A percentile compares a stretch with the other conserved stretches of the same genome.
phyloP scores from a whole-genome alignment of 345 rosid species.

The Sisymbrium irio region DNA sequence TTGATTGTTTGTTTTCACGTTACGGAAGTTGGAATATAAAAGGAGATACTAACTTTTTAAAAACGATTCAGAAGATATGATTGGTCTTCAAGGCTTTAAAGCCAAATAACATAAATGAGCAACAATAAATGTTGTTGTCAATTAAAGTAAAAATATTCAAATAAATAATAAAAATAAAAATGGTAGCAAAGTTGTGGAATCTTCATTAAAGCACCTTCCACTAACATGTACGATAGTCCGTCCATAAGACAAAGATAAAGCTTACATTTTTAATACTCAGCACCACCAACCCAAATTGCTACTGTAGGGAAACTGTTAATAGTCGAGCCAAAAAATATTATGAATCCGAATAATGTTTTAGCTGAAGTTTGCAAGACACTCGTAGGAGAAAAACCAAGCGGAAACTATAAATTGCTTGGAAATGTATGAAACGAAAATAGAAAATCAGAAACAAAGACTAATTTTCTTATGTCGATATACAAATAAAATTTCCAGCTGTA shows the following conservation, averaged over 20 bases:
- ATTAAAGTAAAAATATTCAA: slow-evolving; percentile 16
- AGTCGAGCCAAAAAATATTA: background rate
- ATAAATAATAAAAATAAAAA: background rate
- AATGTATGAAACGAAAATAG: background rate
- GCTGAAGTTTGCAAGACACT: background rate
- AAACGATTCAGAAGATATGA: slow-evolving; percentile 5
- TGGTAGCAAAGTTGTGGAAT: slow-evolving; percentile 34
- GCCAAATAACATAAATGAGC: slow-evolving; percentile 34
- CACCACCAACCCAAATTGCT: background rate
- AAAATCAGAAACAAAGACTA: background rate
- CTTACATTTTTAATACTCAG: background rate
- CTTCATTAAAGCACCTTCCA: slow-evolving; percentile 39
- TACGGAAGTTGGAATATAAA: slow-evolving; percentile 27
- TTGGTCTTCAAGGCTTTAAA: slow-evolving; percentile 32
- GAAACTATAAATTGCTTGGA: background rate
- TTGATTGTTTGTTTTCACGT: slow-evolving; percentile 34
- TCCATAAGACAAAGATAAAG: slow-evolving; percentile 24
- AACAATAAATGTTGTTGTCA: slow-evolving; percentile 26
- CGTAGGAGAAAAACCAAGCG: background rate
- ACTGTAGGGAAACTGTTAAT: background rate
- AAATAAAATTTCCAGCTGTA: background rate
- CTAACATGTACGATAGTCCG: slow-evolving; percentile 31
- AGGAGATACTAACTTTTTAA: background rate
- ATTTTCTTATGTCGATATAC: background rate
- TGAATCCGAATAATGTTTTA: background rate